Percentiles rank a stretch among this genome's conserved stretches.
Conservation (phyloP, 2,329 filamentous ascomycete genomes). For the Coniochaeta sp. region DNA sequence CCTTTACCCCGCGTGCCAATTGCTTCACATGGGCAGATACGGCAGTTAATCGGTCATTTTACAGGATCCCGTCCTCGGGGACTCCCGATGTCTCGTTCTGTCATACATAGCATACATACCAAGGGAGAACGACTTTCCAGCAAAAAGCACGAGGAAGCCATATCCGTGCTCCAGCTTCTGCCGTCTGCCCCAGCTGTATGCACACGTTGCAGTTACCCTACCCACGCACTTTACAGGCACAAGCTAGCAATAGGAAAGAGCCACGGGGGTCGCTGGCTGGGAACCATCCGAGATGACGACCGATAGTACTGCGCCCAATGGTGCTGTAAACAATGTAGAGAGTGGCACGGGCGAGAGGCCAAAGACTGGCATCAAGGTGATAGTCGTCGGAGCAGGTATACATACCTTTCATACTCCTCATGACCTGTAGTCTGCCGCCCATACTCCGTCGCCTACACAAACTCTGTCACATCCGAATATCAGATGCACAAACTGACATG, state of each 20-base stretch:
- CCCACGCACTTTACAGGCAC: background rate
- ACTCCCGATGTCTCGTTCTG: background rate
- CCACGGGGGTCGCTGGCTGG: background rate
- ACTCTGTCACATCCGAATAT: background rate
- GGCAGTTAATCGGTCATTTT: background rate
- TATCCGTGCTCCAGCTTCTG: background rate
- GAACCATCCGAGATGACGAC: background rate
- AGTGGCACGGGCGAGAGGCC: slow-evolving; percentile 1
- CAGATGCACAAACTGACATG: slow-evolving; percentile 5
- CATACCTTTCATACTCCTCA: background rate
- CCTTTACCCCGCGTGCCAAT: background rate
- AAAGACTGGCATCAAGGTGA: slow-evolving; percentile 43
- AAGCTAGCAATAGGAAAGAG: background rate
- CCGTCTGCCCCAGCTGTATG: background rate
- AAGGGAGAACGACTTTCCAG: background rate
- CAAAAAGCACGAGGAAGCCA: background rate
- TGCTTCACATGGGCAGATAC: background rate
- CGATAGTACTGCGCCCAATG: background rate
- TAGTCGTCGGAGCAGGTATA: slow-evolving; percentile 34
- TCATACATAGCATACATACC: background rate
- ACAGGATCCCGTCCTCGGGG: background rate
- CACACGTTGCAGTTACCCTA: background rate
- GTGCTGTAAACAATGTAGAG: background rate
- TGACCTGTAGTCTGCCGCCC: background rate
- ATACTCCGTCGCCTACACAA: background rate